phyloP scores from a whole-genome alignment of 257 asterid genomes.

The Striga asiatica region DNA sequence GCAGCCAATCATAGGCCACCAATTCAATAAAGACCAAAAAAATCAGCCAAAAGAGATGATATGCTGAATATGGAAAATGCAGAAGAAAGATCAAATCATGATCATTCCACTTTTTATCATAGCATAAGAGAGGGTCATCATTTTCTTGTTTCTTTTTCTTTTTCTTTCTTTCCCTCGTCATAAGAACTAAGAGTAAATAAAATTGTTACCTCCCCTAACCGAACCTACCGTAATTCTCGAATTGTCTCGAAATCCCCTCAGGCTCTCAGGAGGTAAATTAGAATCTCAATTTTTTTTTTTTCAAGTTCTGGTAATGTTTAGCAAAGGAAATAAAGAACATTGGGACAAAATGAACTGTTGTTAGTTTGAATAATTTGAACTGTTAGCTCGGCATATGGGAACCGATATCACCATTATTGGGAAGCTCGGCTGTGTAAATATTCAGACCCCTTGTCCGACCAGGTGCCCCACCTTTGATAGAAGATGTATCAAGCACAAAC shows the following conservation, averaged over 20 bases:
- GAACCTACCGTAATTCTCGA: slow-evolving; percentile 12
- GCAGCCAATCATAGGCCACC: neutral
- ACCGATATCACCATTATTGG: slow-evolving; percentile 13
- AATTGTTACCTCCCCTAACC: slow-evolving; percentile 9
- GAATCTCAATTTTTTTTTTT: slow-evolving; percentile 9
- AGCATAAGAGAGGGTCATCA: neutral
- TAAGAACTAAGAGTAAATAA: neutral
- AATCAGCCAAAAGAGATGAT: neutral
- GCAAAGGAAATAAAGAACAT: neutral
- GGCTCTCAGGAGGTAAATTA: neutral
- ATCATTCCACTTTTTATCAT: neutral
- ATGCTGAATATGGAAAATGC: neutral
- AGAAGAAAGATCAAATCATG: neutral
- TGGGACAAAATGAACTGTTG: neutral
- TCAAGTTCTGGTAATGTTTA: neutral
- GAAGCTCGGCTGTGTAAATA: slow-evolving; percentile 18
- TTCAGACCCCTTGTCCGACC: slow-evolving; percentile 70
- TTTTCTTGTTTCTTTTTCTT: neutral
- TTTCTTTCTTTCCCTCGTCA: neutral
- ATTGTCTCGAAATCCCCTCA: slow-evolving; percentile 6
- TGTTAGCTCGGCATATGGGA: slow-evolving; percentile 25
- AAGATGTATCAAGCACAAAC: slow-evolving; percentile 49
- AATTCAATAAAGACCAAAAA: neutral
- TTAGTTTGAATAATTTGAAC: slow-evolving; percentile 8
- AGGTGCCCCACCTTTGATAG: slow-evolving; percentile 70